phyloP scores from a whole-genome alignment of 2,329 filamentous ascomycete species.

The Aurifilum marmelostoma region DNA sequence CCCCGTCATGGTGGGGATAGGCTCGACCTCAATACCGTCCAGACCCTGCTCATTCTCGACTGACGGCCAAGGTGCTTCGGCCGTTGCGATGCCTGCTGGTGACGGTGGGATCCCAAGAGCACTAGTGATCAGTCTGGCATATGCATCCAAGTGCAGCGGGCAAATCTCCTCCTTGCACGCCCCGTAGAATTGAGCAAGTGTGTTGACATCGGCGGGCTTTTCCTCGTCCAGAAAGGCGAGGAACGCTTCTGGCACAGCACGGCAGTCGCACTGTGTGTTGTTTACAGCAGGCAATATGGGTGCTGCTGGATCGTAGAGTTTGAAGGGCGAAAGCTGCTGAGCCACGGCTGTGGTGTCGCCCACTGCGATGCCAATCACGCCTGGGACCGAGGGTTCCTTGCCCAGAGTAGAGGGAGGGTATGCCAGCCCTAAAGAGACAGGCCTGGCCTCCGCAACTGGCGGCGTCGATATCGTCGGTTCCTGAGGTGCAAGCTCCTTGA shows the following conservation, averaged over 20 bases:
- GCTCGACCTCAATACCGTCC: constrained; percentile 16
- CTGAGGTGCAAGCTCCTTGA: not conserved
- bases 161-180: constrained; percentile 26
- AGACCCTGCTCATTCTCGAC: constrained; percentile 4
- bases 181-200: constrained; percentile 20
- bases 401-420: not conserved
- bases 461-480: not conserved
- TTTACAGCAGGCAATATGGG: constrained; percentile 14
- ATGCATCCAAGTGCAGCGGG: constrained; percentile 20
- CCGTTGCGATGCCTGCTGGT: not conserved
- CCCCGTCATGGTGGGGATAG: constrained; percentile 13
- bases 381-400: not conserved
- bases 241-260: constrained; percentile 21
- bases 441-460: constrained; percentile 9
- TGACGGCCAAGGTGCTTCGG: not conserved
- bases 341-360: not conserved
- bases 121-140: constrained; percentile 24
- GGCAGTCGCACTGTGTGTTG: constrained; percentile 16
- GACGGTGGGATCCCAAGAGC: constrained; percentile 16
- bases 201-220: not conserved
- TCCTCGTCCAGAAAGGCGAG: constrained; percentile 21
- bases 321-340: constrained; percentile 14
- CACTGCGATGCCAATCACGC: not conserved
- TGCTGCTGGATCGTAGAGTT: constrained; percentile 28
- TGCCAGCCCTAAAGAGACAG: not conserved